These are phyloP conservation scores for Gloeophyllum trabeum DNA, from an alignment of 768 basidiomycete genomes.

Conservation along the genomic window DNA sequence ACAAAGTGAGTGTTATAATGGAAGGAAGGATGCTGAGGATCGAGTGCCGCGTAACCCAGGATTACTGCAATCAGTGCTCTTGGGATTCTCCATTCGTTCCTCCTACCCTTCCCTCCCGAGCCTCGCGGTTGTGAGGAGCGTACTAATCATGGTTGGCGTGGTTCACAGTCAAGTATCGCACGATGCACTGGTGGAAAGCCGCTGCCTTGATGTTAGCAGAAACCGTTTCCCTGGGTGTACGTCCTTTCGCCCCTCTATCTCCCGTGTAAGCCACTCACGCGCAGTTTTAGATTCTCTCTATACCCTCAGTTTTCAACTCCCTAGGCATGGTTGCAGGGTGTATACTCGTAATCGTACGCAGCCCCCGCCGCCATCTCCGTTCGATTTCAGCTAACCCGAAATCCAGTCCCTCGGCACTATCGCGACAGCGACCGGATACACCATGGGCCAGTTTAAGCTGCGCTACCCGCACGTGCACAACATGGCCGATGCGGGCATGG, in stretches of 20 bases:
- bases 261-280: background rate
- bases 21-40: too few species aligned
- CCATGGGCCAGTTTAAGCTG: slow-evolving; percentile 18
- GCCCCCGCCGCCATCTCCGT: background rate
- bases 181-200: slow-evolving; percentile 20
- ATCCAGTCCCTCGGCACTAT: slow-evolving; percentile 12
- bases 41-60: too few species aligned
- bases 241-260: slow-evolving; percentile 1
- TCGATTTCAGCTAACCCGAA: background rate
- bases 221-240: slow-evolving; percentile 18
- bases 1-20: too few species aligned
- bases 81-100: too few species aligned
- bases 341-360: slow-evolving; percentile 14
- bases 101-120: too few species aligned
- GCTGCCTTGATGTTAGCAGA: slow-evolving; percentile 20
- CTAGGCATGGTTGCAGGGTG: slow-evolving; percentile 17
- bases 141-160: too few species aligned
- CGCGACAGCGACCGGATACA: slow-evolving; percentile 16
- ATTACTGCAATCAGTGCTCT: too few species aligned
- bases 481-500: slow-evolving; percentile 20
- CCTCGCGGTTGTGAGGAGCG: too few species aligned
- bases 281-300: slow-evolving; percentile 13
- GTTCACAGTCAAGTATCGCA: slow-evolving; percentile 16
- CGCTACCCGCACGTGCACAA: slow-evolving; percentile 21
- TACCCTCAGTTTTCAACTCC: slow-evolving; percentile 16